A percentile compares a stretch with the other conserved stretches of the same genome.
Evolutionary conservation across 805 yeast genomes (phyloP).

Genomic region (Teunomyces lycoperdinae): DNA sequence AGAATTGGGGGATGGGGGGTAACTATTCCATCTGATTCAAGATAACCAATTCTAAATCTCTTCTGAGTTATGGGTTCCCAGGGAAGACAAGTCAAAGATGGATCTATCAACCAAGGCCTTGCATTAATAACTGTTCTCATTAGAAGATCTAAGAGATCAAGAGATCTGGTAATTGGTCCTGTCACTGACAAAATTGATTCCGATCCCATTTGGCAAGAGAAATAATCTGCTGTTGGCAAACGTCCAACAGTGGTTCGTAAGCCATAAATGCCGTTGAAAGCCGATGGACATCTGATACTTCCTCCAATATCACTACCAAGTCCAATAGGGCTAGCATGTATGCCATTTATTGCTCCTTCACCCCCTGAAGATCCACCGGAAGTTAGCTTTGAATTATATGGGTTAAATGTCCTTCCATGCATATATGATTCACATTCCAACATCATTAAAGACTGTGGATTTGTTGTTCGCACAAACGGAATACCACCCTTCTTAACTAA

Average conservation of each 20-base stretch:
- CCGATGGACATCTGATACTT: constrained; percentile 47
- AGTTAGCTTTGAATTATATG: constrained; percentile 41
- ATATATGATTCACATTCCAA: constrained; percentile 45
- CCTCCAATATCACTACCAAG: constrained; percentile 59
- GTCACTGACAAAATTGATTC: constrained; percentile 39
- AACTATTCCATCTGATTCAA: constrained; percentile 42
- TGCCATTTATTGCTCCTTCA: constrained; percentile 46
- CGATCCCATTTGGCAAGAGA: constrained; percentile 34
- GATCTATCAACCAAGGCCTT: constrained; percentile 49
- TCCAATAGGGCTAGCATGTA: constrained; percentile 49
- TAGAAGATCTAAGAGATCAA: constrained; percentile 39
- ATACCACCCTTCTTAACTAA: constrained; percentile 50
- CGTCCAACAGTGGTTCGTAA: constrained; percentile 47
- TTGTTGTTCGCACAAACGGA: constrained; percentile 52
- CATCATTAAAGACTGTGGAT: constrained; percentile 50
- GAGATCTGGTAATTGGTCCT: constrained; percentile 46
- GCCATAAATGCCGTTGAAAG: constrained; percentile 39
- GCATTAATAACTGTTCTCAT: constrained; percentile 42
- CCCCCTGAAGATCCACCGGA: constrained; percentile 58
- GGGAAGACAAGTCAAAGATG: constrained; percentile 48
- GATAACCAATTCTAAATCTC: constrained; percentile 43
- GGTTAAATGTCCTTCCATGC: constrained; percentile 47
- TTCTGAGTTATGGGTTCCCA: constrained; percentile 40
- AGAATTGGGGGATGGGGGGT: constrained; percentile 63
- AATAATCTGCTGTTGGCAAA: constrained; percentile 34